Conservation (phyloP, 768 basidiomycete species). For the Gautieria morchelliformis region DNA sequence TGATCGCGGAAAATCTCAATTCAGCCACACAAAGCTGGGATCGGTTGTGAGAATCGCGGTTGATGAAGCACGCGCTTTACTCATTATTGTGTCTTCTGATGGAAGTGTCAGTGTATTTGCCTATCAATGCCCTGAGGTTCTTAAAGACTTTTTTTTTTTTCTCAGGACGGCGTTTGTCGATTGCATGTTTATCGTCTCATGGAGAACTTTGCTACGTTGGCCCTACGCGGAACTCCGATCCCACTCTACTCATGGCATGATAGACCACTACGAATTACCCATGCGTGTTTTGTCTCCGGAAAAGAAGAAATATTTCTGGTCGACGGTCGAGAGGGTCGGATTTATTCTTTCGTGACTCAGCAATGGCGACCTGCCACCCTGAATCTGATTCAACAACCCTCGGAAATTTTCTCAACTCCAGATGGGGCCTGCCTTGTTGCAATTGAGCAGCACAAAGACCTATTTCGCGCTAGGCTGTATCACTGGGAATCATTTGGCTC, state of each 20-base stretch:
- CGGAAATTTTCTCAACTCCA: conserved; percentile 35
- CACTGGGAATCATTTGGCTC: conserved; percentile 54
- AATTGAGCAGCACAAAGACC: conserved; percentile 15
- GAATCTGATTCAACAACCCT: conserved; percentile 26
- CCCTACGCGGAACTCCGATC: conserved; percentile 31
- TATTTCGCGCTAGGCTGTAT: conserved; percentile 27
- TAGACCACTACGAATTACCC: conserved; percentile 18
- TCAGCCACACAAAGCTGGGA: conserved; percentile 40
- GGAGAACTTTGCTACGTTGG: conserved; percentile 32
- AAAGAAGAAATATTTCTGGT: conserved; percentile 44
- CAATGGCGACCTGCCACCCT: conserved; percentile 43
- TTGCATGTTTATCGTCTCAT: conserved; percentile 41
- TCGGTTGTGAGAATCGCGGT: conserved; percentile 36
- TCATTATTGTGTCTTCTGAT: conserved; percentile 24
- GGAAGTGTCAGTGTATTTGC: not conserved
- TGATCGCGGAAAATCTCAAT: conserved; percentile 17
- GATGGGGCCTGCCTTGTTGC: conserved; percentile 45
- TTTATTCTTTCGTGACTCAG: conserved; percentile 44
- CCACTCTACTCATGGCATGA: conserved; percentile 37
- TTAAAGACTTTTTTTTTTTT: not conserved
- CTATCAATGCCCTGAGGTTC: not conserved
- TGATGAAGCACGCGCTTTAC: conserved; percentile 41
- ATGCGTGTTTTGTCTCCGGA: conserved; percentile 36
- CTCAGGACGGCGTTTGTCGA: conserved; percentile 15
- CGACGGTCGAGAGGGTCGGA: conserved; percentile 33